Percentiles rank a stretch among this genome's conserved stretches.
phyloP scores from a whole-genome alignment of 208 protist species.

The Naegleria lovaniensis region DNA sequence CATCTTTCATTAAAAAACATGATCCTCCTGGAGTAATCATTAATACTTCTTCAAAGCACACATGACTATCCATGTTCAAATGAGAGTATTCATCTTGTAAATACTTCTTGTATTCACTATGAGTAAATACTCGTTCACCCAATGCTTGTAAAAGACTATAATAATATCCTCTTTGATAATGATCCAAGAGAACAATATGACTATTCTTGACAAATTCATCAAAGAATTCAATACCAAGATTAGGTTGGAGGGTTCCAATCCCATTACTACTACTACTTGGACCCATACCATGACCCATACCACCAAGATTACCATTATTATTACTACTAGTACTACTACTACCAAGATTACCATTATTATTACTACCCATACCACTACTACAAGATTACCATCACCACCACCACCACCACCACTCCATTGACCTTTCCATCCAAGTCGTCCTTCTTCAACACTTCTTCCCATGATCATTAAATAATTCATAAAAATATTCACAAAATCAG shows the following conservation, averaged over 20 bases:
- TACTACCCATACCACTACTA: no score
- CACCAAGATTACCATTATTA: no score
- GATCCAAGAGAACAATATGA: not conserved
- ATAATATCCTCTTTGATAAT: not conserved
- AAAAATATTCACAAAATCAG: not conserved
- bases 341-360: no score
- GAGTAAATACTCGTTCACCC: not conserved
- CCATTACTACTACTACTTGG: no score
- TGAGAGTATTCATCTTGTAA: not conserved
- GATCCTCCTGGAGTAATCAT: constrained; percentile 4
- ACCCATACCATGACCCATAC: no score
- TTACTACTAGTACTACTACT: no score
- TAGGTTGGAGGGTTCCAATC: no score
- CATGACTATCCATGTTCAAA: not conserved
- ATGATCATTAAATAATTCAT: not conserved
- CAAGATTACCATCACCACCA: no score
- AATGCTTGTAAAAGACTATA: not conserved
- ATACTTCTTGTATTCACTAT: not conserved
- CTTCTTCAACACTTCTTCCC: not conserved
- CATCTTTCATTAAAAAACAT: constrained; percentile 13
- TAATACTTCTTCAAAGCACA: not conserved
- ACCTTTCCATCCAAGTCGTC: not conserved
- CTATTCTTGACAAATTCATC: not conserved
- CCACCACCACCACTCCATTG: no score
- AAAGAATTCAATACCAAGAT: not conserved